Evolutionary conservation across 805 yeast species (phyloP), one percentile per base, ranked within the genome.

Genomic region (Aciculoconidium aculeatum): DNA sequence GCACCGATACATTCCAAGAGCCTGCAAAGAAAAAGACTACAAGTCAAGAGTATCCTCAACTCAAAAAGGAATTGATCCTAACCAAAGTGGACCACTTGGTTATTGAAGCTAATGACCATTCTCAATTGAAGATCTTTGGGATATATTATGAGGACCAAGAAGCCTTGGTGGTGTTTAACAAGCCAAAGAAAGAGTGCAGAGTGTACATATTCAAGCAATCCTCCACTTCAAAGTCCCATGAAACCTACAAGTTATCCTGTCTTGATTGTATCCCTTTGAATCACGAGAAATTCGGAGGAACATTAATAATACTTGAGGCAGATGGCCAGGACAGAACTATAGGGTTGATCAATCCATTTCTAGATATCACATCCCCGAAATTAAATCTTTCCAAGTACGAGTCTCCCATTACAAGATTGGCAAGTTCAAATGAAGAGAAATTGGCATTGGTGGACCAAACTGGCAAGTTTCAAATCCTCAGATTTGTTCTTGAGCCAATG

Each of bases 1-100:
- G 63, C 5, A 53, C 65, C 4, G 70, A 58, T 22, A 35, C 55
- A 3, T 47, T 45, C 21, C 35, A 51, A 4, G 61, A 55, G 11
- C 36, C 40, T 3, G 21, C 47, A 56, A 52, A 39, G 27, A 38
- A 35, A 22, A 44, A 24, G 28, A 13, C 35, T 7, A 17, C 30
- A 14, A 30, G 27, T 7, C 29, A 31, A 10, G 75, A 65, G 19
- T 38, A 53, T 5, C 48, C 58, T 5, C 40, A 49, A 4, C 49
- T 73, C 13, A 58, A 75, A 21, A 83, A 80, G 41, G 94, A 85
- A 49, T 67, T 80, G 44, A 77, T 80, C n/a, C 56, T 84, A 36
- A 75, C 87, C 0, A 72, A 70, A 44, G 52, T 82, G 2, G 76
- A 75, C 11, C 51, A 70, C 1, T 53, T 63, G 21, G 58, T 48